phyloP scores from a whole-genome alignment of 2,329 filamentous ascomycete genomes.

The Magnaporthiopsis incrustans region DNA sequence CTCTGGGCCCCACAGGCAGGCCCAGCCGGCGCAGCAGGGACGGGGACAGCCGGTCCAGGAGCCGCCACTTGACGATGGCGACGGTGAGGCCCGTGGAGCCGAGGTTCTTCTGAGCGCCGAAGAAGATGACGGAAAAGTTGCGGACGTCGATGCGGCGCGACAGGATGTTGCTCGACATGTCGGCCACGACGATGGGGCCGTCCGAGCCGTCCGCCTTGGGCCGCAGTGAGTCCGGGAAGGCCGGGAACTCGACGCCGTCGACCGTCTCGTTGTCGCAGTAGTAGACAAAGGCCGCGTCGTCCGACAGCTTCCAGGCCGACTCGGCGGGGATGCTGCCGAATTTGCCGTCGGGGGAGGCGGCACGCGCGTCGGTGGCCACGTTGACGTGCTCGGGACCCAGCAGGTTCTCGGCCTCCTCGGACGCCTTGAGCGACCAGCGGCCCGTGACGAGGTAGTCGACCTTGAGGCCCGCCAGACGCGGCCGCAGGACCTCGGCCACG shows the following conservation, averaged over 20 bases:
- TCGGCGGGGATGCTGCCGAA: slow-evolving; percentile 79
- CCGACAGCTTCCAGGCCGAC: slow-evolving; percentile 65
- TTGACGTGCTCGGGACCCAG: slow-evolving; percentile 76
- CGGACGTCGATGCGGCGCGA: slow-evolving; percentile 67
- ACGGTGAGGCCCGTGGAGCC: slow-evolving; percentile 82
- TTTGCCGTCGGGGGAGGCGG: slow-evolving; percentile 53
- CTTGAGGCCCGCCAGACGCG: slow-evolving; percentile 54
- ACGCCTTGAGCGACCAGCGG: slow-evolving; percentile 83
- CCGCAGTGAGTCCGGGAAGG: slow-evolving; percentile 54
- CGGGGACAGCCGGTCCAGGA: slow-evolving; percentile 66
- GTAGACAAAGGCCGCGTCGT: slow-evolving; percentile 68
- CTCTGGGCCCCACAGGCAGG: slow-evolving; percentile 68
- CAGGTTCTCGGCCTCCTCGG: slow-evolving; percentile 71
- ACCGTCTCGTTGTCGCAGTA: slow-evolving; percentile 93
- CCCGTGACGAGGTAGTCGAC: slow-evolving; percentile 89
- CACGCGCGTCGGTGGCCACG: slow-evolving; percentile 36
- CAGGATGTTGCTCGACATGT: slow-evolving; percentile 94
- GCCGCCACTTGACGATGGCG: slow-evolving; percentile 71
- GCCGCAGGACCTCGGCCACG: slow-evolving; percentile 17
- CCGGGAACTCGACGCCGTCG: slow-evolving; percentile 83
- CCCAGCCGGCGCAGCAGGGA: slow-evolving; percentile 64
- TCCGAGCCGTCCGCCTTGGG: slow-evolving; percentile 46
- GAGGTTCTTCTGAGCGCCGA: slow-evolving; percentile 91
- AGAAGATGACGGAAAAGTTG: slow-evolving; percentile 82
- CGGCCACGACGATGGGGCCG: slow-evolving; percentile 72